Evolutionary conservation across 768 basidiomycete species (phyloP).

Genomic region (Tylopilus subfusipes): DNA sequence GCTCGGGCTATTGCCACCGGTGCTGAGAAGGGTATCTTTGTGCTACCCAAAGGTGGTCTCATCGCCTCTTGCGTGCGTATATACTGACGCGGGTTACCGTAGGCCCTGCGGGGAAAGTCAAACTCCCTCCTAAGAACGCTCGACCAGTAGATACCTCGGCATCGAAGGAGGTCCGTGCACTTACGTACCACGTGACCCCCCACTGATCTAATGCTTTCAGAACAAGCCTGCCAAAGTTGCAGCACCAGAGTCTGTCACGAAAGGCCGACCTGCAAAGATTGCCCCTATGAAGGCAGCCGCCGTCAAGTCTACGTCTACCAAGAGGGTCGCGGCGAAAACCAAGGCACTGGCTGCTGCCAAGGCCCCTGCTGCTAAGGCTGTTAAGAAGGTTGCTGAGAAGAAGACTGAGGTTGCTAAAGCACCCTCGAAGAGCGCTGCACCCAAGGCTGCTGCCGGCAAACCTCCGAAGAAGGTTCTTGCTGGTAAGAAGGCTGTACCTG

Average conservation of each 20-base stretch:
- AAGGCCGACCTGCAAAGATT: constrained; percentile 28
- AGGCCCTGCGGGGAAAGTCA: constrained; percentile 55
- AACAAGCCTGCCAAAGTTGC: constrained; percentile 34
- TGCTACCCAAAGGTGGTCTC: constrained; percentile 77
- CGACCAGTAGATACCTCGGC: constrained; percentile 48
- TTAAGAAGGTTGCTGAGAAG: constrained; percentile 35
- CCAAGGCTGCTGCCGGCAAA: constrained; percentile 18
- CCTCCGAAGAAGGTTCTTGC: constrained; percentile 34
- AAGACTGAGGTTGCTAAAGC: constrained; percentile 35
- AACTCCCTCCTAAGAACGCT: constrained; percentile 61
- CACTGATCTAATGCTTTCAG: constrained; percentile 12
- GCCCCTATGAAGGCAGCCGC: constrained; percentile 24
- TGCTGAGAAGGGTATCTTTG: constrained; percentile 77
- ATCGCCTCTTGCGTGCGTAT: not conserved
- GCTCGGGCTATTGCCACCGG: constrained; percentile 79
- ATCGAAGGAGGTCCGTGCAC: constrained; percentile 54
- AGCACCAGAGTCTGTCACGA: constrained; percentile 24
- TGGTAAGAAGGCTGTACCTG: constrained; percentile 29
- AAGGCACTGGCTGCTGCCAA: constrained; percentile 29
- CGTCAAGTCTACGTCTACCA: constrained; percentile 22
- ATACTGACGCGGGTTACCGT: constrained; percentile 4
- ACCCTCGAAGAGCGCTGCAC: constrained; percentile 21
- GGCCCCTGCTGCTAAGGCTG: constrained; percentile 39
- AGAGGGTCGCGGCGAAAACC: constrained; percentile 36
- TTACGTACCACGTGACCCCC: constrained; percentile 20